A percentile compares a stretch with the other conserved stretches of the same genome.
phyloP scores from a whole-genome alignment of 345 rosid genomes.

The Eutrema yunnanense region DNA sequence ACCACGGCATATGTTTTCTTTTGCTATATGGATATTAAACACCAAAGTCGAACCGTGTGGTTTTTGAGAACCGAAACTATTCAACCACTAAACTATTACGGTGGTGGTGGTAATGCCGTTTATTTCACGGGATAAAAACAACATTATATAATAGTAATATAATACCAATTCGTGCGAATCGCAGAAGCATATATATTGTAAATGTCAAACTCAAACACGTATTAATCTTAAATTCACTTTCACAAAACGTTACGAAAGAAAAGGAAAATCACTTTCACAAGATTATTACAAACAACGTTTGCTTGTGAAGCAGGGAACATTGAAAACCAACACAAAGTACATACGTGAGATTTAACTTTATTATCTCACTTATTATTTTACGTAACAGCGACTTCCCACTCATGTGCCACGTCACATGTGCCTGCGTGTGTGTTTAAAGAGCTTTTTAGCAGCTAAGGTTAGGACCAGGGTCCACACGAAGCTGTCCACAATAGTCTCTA shows the following conservation, averaged over 20 bases:
- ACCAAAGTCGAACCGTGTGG: too few relatives aligned
- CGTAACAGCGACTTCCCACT: background rate
- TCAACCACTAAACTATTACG: too few relatives aligned
- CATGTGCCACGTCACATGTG: background rate
- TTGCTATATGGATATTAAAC: too few relatives aligned
- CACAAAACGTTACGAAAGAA: background rate
- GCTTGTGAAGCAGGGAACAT: slow-evolving; percentile 22
- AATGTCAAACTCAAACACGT: background rate
- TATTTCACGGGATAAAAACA: too few relatives aligned
- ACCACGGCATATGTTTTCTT: too few relatives aligned
- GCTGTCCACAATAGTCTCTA: slow-evolving; percentile 37
- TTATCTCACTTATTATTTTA: background rate
- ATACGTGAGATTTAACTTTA: background rate
- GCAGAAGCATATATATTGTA: background rate
- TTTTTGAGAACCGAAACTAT: too few relatives aligned
- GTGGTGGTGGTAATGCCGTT: too few relatives aligned
- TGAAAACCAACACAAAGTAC: background rate
- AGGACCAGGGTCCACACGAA: slow-evolving; percentile 29
- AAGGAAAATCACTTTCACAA: slow-evolving; percentile 9
- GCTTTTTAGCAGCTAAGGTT: slow-evolving; percentile 28
- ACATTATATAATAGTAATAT: too few relatives aligned
- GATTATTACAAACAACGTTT: slow-evolving; percentile 1
- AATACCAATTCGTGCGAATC: background rate
- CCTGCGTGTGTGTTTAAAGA: background rate
- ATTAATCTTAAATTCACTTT: background rate